Evolutionary conservation across 2,329 filamentous ascomycete species (phyloP), one percentile per base, ranked within the genome.

Genomic region (Stromatinia cepivora): DNA sequence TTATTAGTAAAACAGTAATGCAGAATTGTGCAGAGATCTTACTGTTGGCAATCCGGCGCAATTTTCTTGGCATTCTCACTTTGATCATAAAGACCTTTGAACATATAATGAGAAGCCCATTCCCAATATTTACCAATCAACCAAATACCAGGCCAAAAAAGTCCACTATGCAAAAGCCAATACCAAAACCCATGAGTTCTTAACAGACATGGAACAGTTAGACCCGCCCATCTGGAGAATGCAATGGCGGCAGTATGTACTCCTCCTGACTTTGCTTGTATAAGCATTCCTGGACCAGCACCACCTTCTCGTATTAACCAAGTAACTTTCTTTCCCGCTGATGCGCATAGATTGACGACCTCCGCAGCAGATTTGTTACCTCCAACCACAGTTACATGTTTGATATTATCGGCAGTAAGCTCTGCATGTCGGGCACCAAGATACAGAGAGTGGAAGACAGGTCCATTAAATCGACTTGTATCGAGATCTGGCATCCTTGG

Each of bases 261-360:
- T 2, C 66, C 66, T 7, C 67, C 58, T 8, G 62, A 61, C 36
- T 50, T 71, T 22, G 46, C 50, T 11, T 71, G 53, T 57, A 72
- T 62, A 4, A 72, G 53, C 34, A 71, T 45, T 20, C 66, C 69
- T 0, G 69, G 71, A 15, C 72, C 70, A 66, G 58, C 54, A 22
- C 71, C 71, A 50, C 64, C 67, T 54, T 71, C 54, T 13, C 71
- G n/a, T 42, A 74, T 72, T 10, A 74, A 31, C 72, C 72, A 74
- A 36, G 69, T 45, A 20, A 70, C 71, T n/a, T 71, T 69, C 57
- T 74, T 74, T 31, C 71, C 70, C 13, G 68, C 66, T 6, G 57
- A 50, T 6, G 66, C 57, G 22, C 63, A 69, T 48, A 72, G 10
- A 42, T 64, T 66, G 3, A 72, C 70, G 8, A 69, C 68, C 36